These are phyloP conservation scores for Scopulariopsis brevicaulis DNA, from an alignment of 2,329 filamentous ascomycete genomes.

Conservation along the genomic window DNA sequence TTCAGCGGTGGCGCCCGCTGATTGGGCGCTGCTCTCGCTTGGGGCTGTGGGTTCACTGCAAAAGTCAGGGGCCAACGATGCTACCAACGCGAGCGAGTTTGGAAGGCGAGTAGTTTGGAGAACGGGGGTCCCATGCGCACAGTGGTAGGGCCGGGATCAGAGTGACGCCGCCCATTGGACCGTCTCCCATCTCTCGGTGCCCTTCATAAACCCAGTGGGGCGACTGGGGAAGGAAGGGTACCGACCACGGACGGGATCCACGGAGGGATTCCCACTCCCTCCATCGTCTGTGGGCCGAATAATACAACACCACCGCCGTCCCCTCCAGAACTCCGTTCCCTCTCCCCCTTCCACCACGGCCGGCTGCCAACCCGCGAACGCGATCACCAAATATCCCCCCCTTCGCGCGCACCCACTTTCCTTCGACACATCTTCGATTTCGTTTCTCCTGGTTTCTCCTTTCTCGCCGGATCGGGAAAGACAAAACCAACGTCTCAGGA, in stretches of 20 bases:
- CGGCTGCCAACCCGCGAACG: neutral
- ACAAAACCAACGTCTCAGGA: neutral
- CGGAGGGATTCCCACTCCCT: neutral
- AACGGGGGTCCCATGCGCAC: neutral
- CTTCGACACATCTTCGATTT: constrained; percentile 4
- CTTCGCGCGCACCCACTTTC: neutral
- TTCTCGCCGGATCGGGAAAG: constrained; percentile 4
- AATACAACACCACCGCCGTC: neutral
- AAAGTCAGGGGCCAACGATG: neutral
- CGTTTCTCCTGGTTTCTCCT: constrained; percentile 4
- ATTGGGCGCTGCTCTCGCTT: neutral
- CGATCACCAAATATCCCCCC: neutral
- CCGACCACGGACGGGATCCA: neutral
- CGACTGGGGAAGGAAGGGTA: neutral
- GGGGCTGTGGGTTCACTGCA: neutral
- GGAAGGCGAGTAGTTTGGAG: neutral
- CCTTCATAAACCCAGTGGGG: neutral
- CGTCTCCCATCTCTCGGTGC: neutral
- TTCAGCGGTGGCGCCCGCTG: neutral
- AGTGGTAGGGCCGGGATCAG: neutral
- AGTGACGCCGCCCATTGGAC: neutral
- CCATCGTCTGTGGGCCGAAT: neutral
- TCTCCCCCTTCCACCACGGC: neutral
- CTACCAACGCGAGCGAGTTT: neutral
- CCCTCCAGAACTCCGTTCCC: neutral